Evolutionary conservation across 1,139 yeast genomes (phyloP), one percentile per base, ranked within the genome.

Genomic region (Blastobotrys elegans): DNA sequence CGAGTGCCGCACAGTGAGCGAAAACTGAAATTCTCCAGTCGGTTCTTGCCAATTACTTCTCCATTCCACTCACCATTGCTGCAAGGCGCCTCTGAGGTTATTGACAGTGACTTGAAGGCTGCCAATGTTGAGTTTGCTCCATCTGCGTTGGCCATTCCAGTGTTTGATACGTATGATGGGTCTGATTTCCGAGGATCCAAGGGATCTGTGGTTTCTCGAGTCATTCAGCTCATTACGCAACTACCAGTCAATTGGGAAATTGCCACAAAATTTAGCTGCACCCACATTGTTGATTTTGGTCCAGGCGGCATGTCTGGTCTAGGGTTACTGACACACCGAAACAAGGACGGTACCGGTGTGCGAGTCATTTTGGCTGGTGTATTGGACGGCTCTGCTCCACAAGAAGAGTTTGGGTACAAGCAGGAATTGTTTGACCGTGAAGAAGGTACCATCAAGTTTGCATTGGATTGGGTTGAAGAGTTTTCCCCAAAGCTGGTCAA

Each of bases 301-400:
- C 99, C 98, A 53, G 98, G 99, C 70, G 98, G 97, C 59, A 82
- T 87, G 45, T 87, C 97, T 43, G 99, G 99, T 58, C 76, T 92
- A 59, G 98, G 98, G 70, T 84, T 86, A 55, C 78, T 92, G 61
- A 92, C 98, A 51, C 96, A 89, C 71, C 84, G 96, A 71, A 92
- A 90, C 74, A 92, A 90, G 72, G 98, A 92, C 64, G 99, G 99
- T 71, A 88, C 97, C 48, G 99, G 99, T 69, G 84, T 88, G 44
- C 84, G 99, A 71, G 75, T 92, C 53, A 87, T 92, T 59, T 77
- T 94, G 58, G 97, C 96, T 46, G 97, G 98, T 67, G 80, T 94
- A 51, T 73, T 92, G 56, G 96, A 88, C 60, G 75, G 76, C 52
- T 74, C 79, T 43, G 66, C 71, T 31, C 75, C 75, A 44, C 86